Evolutionary conservation across 2,329 filamentous ascomycete species (phyloP), one percentile per base, ranked within the genome.

Genomic region (Colletotrichum costaricense): DNA sequence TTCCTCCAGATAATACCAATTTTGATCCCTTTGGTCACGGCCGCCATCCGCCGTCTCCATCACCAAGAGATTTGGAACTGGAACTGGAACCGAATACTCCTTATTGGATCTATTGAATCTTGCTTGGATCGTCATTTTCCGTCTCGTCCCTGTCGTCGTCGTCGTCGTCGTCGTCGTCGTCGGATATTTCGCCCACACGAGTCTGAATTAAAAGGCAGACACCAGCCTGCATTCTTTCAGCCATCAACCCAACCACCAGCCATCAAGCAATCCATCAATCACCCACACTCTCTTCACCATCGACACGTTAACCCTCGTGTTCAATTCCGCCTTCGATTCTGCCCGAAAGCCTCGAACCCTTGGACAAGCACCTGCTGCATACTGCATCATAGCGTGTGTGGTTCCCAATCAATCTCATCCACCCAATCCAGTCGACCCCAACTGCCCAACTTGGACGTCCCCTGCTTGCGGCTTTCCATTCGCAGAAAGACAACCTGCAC

Each of bases 401-500:
- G 58, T 55, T 54, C 24, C 7, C 52, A 59, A 63, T 35, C 69
- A 58, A 67, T 59, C 59, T 35, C 33, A 66, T 57, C 63, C 63
- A 66, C 28, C 54, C 63, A 58, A 33, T 64, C 16, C 22, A 69
- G 26, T 55, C 63, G 46, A 65, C 49, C 22, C 33, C 49, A 11
- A 38, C 60, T 67, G 28, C 35, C 55, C 63, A 42, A 59, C 58
- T 46, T 62, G 67, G 60, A 54, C 28, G 14, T 70, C 60, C 70
- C 70, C 70, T 73, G 70, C 67, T 73, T 73, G 56, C 70, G 67
- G 70, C 59, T n/a, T 69, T 38, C 59, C 67, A 73, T 73, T 73
- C 70, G 70, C 67, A 64, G 70, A 70, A 70, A 70, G 59, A 49
- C 70, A 56, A 26, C 67, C 60, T 65, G 67, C 67, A 73, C 67